phyloP scores from a whole-genome alignment of 495 filamentous ascomycete species.

The Aspergillus haitiensis region DNA sequence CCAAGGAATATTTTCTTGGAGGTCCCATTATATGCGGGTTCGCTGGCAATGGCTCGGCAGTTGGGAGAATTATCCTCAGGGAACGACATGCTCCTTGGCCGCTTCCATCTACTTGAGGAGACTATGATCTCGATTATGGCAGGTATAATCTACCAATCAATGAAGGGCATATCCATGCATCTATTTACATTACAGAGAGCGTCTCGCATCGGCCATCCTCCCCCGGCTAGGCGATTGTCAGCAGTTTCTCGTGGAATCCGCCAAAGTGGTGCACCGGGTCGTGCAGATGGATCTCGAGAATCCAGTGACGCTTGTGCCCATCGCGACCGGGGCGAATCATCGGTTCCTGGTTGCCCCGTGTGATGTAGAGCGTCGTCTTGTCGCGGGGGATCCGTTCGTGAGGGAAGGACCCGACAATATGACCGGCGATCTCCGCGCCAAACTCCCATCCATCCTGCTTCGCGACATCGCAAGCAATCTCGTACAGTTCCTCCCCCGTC shows the following conservation, averaged over 20 bases:
- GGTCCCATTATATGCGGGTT: no score
- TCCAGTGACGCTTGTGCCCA: conserved; percentile 50
- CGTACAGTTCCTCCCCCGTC: conserved; percentile 45
- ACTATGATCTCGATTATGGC: no score
- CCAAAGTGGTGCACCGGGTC: conserved; percentile 37
- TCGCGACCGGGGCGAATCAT: conserved; percentile 41
- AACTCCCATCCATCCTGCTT: conserved; percentile 39
- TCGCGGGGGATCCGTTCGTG: conserved; percentile 53
- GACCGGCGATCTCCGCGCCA: conserved; percentile 46
- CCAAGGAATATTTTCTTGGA: no score
- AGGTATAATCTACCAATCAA: no score
- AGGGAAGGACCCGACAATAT: conserved; percentile 44
- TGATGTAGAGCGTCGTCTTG: conserved; percentile 42
- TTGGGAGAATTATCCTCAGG: no score
- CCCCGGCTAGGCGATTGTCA: conserved; percentile 32
- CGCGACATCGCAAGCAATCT: conserved; percentile 33
- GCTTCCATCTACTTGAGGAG: no score
- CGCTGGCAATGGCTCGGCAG: no score
- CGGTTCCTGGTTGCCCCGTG: conserved; percentile 37
- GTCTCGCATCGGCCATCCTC: conserved; percentile 5
- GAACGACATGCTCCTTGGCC: no score
- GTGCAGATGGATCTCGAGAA: conserved; percentile 52
- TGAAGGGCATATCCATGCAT: neutral
- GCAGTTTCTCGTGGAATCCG: conserved; percentile 48
- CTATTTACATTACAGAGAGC: neutral